Evolutionary conservation across 371 early-diverging fungal species (phyloP), one percentile per base, ranked within the genome.

Genomic region (Mucor plumbeus): DNA sequence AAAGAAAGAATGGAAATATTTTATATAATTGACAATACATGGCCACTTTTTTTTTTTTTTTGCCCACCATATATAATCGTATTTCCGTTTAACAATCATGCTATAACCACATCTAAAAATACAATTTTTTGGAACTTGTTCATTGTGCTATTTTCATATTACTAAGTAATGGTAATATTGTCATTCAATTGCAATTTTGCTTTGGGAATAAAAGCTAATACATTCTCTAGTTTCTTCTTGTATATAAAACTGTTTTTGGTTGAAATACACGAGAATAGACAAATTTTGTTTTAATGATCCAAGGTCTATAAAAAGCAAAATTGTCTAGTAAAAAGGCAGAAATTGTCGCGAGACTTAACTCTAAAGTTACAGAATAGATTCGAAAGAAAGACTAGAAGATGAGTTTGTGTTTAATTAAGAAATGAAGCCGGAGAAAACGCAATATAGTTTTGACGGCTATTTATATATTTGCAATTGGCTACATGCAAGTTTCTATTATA

Each of bases 321-420:
- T 54, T 54, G 33, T 54, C 54, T 9, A 47, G 47, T n/a, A 47
- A 47, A 47, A 47, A 47, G 47, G 17, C 47, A 53, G 53, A 53
- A 53, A 53, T 53, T 53, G 26, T 53, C 53, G 31, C 47, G 47
- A 47, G 47, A 47, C 47, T 9, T 19, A 47, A 47, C 54, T 54
- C 36, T 36, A 38, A 59, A 59, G 59, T 59, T 63, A 33, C 56
- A 63, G 55, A 63, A 63, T 63, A 63, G 55, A 63, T 63, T 55
- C 21, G 19, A 26, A 55, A 38, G 63, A 63, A 63, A 61, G 35
- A 48, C 50, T 35, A 36, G 62, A 61, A 61, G 35, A 61, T 36
- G 53, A 53, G 53, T 53, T 53, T 39, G 41, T 59, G 31, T 59
- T 31, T 36, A 53, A 53, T 53, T 53, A 31, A 53, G 53, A 53